Percentiles rank a stretch among this genome's conserved stretches.
phyloP scores from a whole-genome alignment of 2,329 filamentous ascomycete genomes.

The Xylariaceae sp. region DNA sequence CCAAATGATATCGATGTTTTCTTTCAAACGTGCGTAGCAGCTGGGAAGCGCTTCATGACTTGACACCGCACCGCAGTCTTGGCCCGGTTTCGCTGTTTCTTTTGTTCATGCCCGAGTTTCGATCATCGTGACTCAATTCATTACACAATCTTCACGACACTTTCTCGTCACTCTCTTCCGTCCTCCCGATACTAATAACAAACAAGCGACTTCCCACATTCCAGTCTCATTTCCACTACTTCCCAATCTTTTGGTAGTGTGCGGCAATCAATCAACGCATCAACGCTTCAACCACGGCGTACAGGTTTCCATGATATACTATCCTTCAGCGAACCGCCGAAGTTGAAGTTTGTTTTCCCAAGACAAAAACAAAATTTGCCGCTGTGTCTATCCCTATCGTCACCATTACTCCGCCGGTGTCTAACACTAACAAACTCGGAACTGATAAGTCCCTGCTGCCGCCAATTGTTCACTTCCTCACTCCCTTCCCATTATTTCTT shows the following conservation, averaged over 20 bases:
- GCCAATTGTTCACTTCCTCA: not conserved
- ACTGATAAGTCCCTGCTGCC: not conserved
- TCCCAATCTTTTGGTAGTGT: slow-evolving; percentile 1
- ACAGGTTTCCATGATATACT: not conserved
- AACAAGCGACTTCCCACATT: slow-evolving; percentile 1
- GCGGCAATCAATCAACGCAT: not conserved
- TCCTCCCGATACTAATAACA: not conserved
- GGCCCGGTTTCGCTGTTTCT: not conserved
- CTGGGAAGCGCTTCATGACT: not conserved
- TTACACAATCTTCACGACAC: slow-evolving; percentile 2
- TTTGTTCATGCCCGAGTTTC: not conserved
- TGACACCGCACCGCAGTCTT: too few species aligned
- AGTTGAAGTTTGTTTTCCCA: not conserved
- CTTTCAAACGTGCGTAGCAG: not conserved
- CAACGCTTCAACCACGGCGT: not conserved
- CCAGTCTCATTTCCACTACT: slow-evolving; percentile 5
- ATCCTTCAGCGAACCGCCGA: not conserved
- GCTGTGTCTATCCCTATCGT: not conserved
- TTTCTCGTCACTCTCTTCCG: not conserved
- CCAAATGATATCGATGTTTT: too few species aligned
- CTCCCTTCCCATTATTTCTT: not conserved
- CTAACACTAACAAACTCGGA: not conserved
- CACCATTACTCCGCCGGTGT: not conserved
- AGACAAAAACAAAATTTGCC: not conserved
- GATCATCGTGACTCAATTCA: slow-evolving; percentile 9